Evolutionary conservation across 1,139 yeast species (phyloP), one percentile per base, ranked within the genome.

Genomic region (Yamadazyma buinensis): DNA sequence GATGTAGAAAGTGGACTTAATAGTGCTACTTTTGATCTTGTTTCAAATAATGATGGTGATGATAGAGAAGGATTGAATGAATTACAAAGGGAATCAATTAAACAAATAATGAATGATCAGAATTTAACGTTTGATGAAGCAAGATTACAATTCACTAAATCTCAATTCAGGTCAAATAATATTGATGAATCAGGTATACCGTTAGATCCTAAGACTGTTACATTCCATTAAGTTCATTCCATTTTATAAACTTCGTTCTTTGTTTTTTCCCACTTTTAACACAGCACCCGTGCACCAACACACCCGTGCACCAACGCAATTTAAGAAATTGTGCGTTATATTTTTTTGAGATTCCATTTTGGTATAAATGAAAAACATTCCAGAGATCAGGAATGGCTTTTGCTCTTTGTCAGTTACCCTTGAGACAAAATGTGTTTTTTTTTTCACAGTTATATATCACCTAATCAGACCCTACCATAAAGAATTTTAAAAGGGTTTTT

Each of bases 41-140:
- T 51, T 5, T 46, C 61, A 11, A 66, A 70, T 30, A 79, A 82
- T 39, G 51, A 42, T 17, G 54, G 57, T 10, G 95, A 85, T 49
- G 32, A 62, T 1, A 68, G 95, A 36, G 50, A 59, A 12, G 95
- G 95, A 1, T 62, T 85, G 29, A 80, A 77, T 52, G 75, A 65
- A 25, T 52, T 43, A 5, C 77, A 84, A 3, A 80, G 77, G 51
- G 49, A 49, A 11, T 72, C 65, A 36, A 77, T 85, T 13, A 61
- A 63, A 39, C 46, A 55, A 23, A 61, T 84, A 14, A 84, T 84
- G 94, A 49, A 61, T 5, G 56, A 62, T 18, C 51, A 60, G 27
- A 52, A 63, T 17, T 38, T 82, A 24, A 49, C 72, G 1, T 85
- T 85, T 54, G 95, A 85, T 51, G 77, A 78, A 30, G 95, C 95